Conservation (phyloP, 2,329 filamentous ascomycete species). For the Verticillium klebahnii region DNA sequence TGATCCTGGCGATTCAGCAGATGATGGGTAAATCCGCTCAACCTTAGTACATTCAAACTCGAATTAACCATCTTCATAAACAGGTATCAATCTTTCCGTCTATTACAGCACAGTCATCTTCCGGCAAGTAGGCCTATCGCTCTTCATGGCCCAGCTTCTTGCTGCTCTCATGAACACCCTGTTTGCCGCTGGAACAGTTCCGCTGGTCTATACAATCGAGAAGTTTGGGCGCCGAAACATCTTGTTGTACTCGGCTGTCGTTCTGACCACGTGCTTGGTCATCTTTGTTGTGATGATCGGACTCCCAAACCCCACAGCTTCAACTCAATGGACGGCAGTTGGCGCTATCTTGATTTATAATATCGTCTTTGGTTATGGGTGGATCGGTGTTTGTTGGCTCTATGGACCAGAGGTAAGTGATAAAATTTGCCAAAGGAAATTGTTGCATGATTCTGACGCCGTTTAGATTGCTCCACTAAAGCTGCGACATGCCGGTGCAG, state of each 20-base stretch:
- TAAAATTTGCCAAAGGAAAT: background rate
- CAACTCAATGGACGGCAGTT: conserved; percentile 10
- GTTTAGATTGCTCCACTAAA: conserved; percentile 8
- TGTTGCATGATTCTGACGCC: background rate
- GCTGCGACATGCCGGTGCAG: conserved; percentile 10
- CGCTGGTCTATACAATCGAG: conserved; percentile 6
- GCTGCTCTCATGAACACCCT: conserved; percentile 10
- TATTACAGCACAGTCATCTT: conserved; percentile 6
- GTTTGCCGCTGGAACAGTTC: conserved; percentile 7
- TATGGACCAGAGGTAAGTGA: conserved; percentile 4
- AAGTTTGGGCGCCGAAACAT: conserved; percentile 9
- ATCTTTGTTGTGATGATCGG: conserved; percentile 10
- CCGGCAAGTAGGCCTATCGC: conserved; percentile 1
- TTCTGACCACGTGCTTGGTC: conserved; percentile 7
- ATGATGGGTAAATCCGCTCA: conserved; percentile 2
- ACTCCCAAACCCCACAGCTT: conserved; percentile 2
- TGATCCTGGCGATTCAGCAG: conserved; percentile 4
- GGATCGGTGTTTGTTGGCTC: conserved; percentile 10
- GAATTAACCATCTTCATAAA: background rate
- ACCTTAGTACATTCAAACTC: background rate
- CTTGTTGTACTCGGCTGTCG: conserved; percentile 8
- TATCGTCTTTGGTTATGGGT: conserved; percentile 10
- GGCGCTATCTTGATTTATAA: conserved; percentile 9
- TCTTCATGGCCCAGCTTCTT: conserved; percentile 6
- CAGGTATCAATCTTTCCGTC: conserved; percentile 5